Base-by-base conservation (phyloP, 164 flowering plant species). In the Platanus orientalis region DNA sequence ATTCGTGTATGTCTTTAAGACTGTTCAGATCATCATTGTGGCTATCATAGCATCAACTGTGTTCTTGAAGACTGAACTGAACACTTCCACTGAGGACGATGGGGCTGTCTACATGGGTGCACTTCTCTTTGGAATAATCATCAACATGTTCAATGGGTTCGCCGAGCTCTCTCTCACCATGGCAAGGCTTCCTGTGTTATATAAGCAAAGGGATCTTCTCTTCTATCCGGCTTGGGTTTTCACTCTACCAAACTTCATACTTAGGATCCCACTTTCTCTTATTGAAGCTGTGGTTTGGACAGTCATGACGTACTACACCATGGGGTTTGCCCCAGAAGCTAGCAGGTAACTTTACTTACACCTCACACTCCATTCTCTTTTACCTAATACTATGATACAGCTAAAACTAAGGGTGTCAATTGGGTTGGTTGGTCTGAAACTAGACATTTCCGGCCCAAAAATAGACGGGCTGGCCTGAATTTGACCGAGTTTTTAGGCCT, bases 271-370 rank as follows among this genome's bases (percentile, higher is more conserved):
- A 0, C 84, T 85, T 1, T 90, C 99, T 0, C 39, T 87, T 1
- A 40, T 88, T 7, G 99, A 95, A 60, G 65, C 97, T 3, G 20
- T 75, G 6, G 84, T 87, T 66, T 95, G 95, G 96, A 71, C 81
- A 70, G 65, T 63, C 34, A 52, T 80, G 19, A 81, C 97, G 0
- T 95, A 95, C 60, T 92, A 80, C 72, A 71, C 91, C 34, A 86
- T 92, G 2, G 99, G 99, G 34, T 95, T 87, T 58, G 91, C 98
- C 3, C 98, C 98, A 7, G 95, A 92, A 66, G 84, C 95, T 34
- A 75, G 83, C 87, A 86, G 97, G 99, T 89, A 71, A 62, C n/a
- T 5, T n/a, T 28, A n/a, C n/a, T n/a, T n/a, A n/a, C n/a, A n/a
- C n/a, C n/a, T n/a, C n/a, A n/a, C n/a, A n/a, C n/a, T n/a, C n/a